Percentiles rank a stretch among this genome's conserved stretches.
Conservation (phyloP, 2,329 filamentous ascomycete species). For the Fusarium hainanense region DNA sequence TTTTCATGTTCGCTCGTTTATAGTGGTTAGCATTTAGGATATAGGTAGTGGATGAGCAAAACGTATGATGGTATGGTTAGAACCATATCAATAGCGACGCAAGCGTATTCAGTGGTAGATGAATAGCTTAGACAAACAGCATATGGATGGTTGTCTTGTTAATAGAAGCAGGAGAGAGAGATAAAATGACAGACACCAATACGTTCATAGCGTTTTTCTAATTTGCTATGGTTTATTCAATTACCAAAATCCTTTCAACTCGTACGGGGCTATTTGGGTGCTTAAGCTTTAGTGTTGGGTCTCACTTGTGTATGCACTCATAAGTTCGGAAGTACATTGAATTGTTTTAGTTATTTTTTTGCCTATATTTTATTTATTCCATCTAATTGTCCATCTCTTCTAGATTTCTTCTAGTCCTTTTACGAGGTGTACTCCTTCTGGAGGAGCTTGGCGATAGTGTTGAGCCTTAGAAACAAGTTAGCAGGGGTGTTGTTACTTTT, state of each 20-base stretch:
- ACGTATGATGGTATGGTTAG: conserved; percentile 20
- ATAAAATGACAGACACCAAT: conserved; percentile 2
- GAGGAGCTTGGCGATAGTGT: conserved; percentile 71
- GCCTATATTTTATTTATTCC: conserved; percentile 16
- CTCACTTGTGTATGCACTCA: background rate
- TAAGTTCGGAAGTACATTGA: background rate
- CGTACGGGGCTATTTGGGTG: no score
- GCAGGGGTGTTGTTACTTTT: background rate
- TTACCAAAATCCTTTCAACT: background rate
- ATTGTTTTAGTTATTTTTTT: conserved; percentile 30
- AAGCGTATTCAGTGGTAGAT: conserved; percentile 29
- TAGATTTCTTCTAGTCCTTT: conserved; percentile 14
- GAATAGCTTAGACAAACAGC: conserved; percentile 34
- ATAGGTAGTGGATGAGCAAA: conserved; percentile 39
- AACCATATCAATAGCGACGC: conserved; percentile 29
- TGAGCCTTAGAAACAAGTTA: conserved; percentile 58
- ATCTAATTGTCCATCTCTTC: conserved; percentile 17
- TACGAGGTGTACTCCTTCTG: conserved; percentile 69
- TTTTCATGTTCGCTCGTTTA: conserved; percentile 35
- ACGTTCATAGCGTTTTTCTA: no score
- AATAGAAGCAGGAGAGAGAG: conserved; percentile 40
- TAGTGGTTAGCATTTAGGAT: conserved; percentile 37
- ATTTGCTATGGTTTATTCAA: background rate
- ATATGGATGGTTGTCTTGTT: conserved; percentile 34
- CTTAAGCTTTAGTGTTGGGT: background rate